Evolutionary conservation across 176 grass and related monocot species (phyloP), one percentile per base, ranked within the genome.

Genomic region (Lolium multiflorum): DNA sequence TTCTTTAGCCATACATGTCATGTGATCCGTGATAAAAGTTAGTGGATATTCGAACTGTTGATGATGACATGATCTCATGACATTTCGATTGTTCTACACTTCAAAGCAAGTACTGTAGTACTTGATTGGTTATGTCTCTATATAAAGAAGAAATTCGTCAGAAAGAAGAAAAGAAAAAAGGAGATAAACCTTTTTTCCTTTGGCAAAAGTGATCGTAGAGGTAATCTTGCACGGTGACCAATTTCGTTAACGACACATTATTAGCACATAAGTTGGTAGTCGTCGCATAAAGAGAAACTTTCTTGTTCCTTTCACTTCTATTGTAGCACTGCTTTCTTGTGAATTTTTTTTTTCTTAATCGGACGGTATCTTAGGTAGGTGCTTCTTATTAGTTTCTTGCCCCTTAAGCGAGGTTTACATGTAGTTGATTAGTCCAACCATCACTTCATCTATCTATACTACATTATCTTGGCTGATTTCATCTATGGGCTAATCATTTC

Each of bases 51-150:
- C 77, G 28, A 48, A n/a, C 41, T 52, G 77, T 51, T 76, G n/a
- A 70, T 81, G 59, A 81, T 91, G 81, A 77, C 60, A 84, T 63
- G 60, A 84, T 88, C 82, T 46, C 85, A 81, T 78, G 72, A 72
- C 21, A 6, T 70, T 84, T 88, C 28, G 31, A 91, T 81, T 74
- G 85, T 81, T 88, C 85, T 88, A 52, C 77, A 71, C 85, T 63
- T 88, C 77, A 91, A 89, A 71, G 83, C 68, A 88, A 84, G 85
- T 81, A 84, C 76, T 71, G 50, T 77, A 43, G 50, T 77, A 43
- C 70, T 84, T 81, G 76, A 81, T 81, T 81, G 69, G 41, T 44
- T 43, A 22, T 84, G 41, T 84, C 69, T 88, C 60, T 52, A 54
- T 60, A 54, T 54, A 74, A 71, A 88, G 24, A 43, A 48, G 71